phyloP scores from a whole-genome alignment of 169 alveolate species.

The Cryptosporidium felis region DNA sequence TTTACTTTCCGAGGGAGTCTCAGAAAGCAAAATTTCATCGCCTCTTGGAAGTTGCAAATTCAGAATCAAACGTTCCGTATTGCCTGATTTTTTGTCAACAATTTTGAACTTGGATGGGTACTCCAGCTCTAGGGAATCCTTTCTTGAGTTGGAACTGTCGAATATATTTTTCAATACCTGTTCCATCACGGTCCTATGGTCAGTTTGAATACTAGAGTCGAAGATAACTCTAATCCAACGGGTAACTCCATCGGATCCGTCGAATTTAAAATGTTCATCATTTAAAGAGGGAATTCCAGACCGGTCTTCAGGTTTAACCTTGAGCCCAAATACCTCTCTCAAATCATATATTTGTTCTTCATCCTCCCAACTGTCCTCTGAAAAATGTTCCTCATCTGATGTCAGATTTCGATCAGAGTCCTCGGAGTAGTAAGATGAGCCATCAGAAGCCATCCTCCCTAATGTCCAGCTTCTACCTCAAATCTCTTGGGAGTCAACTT shows the following conservation, averaged over 20 bases:
- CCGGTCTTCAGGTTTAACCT: background rate
- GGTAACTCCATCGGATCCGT: slow-evolving; percentile 4
- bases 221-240: slow-evolving; percentile 41
- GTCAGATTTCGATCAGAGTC: slow-evolving; percentile 22
- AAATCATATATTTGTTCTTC: background rate
- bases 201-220: slow-evolving; percentile 43
- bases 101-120: slow-evolving; percentile 21
- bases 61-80: background rate
- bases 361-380: slow-evolving; percentile 22
- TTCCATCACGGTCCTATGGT: background rate
- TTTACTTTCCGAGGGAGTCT: slow-evolving; percentile 53
- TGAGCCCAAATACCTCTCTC: slow-evolving; percentile 55
- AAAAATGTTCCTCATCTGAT: slow-evolving; percentile 17
- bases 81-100: background rate
- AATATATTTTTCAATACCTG: slow-evolving; percentile 9
- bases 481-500: too few relatives aligned
- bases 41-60: slow-evolving; percentile 44
- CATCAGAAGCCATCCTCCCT: slow-evolving; percentile 23
- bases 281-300: background rate
- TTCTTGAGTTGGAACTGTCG: background rate
- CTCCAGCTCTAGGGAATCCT: background rate
- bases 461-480: too few relatives aligned
- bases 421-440: slow-evolving; percentile 56
- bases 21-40: slow-evolving; percentile 36
- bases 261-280: background rate